Evolutionary conservation across 192 early-diverging fungal species (phyloP).

Genomic region (Coemansia sp.): DNA sequence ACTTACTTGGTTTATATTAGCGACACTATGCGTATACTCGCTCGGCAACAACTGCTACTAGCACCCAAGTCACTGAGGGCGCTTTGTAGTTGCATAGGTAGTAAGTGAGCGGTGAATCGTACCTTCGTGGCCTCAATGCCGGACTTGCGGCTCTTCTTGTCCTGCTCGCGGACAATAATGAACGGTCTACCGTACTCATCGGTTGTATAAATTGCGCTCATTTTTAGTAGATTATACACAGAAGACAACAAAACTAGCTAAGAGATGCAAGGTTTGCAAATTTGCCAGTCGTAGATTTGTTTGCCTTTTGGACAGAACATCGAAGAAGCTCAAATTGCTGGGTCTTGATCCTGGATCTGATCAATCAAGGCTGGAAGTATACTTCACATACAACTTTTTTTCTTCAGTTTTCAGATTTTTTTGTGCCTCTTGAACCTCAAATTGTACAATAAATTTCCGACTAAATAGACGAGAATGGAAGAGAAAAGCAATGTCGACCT

Average conservation of each 20-base stretch:
- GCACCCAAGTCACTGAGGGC: neutral
- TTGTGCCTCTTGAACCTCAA: neutral
- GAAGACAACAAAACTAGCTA: neutral
- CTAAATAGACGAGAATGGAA: neutral
- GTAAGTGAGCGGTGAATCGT: conserved; percentile 14
- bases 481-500: conserved; percentile 7
- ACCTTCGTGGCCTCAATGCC: conserved; percentile 98
- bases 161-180: conserved; percentile 98
- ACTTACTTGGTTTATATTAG: neutral
- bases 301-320: conserved; percentile 1
- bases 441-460: neutral
- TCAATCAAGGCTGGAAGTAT: neutral
- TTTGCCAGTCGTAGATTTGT: neutral
- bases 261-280: neutral
- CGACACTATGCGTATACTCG: neutral
- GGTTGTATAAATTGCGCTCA: conserved; percentile 84
- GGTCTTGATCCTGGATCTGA: neutral
- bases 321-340: neutral
- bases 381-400: neutral
- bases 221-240: conserved; percentile 19
- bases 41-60: neutral
- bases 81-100: neutral
- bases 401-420: neutral
- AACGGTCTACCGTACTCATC: conserved; percentile 99
- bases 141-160: conserved; percentile 85